Percentiles rank a stretch among this genome's conserved stretches.
Conservation (phyloP, 148 eudicot species). For the Rhododendron ferrugineum region DNA sequence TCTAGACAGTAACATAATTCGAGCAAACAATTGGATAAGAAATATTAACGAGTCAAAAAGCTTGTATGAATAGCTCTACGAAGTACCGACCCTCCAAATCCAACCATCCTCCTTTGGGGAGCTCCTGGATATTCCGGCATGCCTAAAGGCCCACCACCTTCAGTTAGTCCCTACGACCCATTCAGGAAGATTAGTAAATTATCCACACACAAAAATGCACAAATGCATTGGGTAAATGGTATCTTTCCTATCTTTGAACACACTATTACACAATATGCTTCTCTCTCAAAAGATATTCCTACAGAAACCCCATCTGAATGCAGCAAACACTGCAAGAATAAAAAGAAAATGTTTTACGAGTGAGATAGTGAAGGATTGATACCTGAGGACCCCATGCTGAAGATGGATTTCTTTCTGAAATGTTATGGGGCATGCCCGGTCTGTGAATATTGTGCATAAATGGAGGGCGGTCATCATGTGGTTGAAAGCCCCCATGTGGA, state of each 20-base stretch:
- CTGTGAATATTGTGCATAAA: conserved; percentile 69
- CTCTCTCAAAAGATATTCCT: background rate
- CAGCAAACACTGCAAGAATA: background rate
- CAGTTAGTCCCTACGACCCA: conserved; percentile 36
- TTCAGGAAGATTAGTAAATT: conserved; percentile 7
- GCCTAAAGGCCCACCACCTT: conserved; percentile 66
- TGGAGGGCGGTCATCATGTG: conserved; percentile 59
- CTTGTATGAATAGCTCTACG: background rate
- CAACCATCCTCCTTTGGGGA: conserved; percentile 61
- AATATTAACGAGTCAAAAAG: background rate
- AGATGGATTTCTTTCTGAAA: conserved; percentile 51
- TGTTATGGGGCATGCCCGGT: conserved; percentile 55
- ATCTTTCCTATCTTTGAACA: background rate
- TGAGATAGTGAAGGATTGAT: conserved; percentile 10
- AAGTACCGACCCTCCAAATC: conserved; percentile 71
- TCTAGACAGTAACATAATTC: conserved; percentile 1
- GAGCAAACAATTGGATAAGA: conserved; percentile 12
- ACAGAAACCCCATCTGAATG: background rate
- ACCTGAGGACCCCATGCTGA: conserved; percentile 82
- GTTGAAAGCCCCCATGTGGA: conserved; percentile 61
- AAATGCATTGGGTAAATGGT: background rate
- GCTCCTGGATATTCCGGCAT: conserved; percentile 53
- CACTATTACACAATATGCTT: background rate
- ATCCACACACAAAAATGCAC: background rate
- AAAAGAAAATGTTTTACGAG: background rate